Evolutionary conservation across 176 grass and related monocot genomes (phyloP).

Genomic region (Sorghum bicolor): Sorghum_bicolor_NCBIv3 NC_012870.2:71576501-71577000

Average conservation of each 20-base stretch:
- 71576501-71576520: conserved; percentile 16
- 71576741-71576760: conserved; percentile 98
- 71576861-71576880: conserved; percentile 98
- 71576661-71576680: conserved; percentile 61
- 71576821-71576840: conserved; percentile 99
- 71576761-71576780: conserved; percentile 99
- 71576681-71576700: conserved; percentile 99
- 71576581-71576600: neutral
- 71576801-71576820: conserved; percentile 98
- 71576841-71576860: conserved; percentile 94
- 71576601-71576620: conserved; percentile 19
- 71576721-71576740: conserved; percentile 96
- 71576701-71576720: conserved; percentile 94
- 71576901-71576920: conserved; percentile 94
- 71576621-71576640: conserved; percentile 11
- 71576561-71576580: neutral
- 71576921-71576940: conserved; percentile 92
- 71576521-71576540: conserved; percentile 16
- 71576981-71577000: conserved; percentile 99
- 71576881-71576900: conserved; percentile 97
- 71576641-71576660: conserved; percentile 28
- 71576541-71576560: conserved; percentile 11
- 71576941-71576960: conserved; percentile 99
- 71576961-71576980: conserved; percentile 96
- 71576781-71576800: conserved; percentile 94